These are phyloP conservation scores for Tephrocybe sp. DNA, from an alignment of 768 basidiomycete genomes.

Conservation along the genomic window DNA sequence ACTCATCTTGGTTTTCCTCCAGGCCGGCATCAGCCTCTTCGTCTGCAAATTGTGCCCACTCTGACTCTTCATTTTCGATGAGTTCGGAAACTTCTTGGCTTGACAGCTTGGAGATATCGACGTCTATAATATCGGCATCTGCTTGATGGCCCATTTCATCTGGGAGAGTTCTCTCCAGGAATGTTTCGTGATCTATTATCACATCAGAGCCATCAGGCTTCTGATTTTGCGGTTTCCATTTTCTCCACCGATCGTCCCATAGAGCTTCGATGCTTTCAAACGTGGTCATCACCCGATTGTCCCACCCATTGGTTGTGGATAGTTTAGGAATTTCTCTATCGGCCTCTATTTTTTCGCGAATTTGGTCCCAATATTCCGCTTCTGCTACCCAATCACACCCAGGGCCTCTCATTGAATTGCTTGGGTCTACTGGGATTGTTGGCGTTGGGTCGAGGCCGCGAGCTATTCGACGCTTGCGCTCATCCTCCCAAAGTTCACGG, in stretches of 20 bases:
- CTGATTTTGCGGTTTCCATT: constrained; percentile 51
- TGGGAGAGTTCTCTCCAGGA: too few relatives aligned
- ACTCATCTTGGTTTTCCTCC: constrained; percentile 29
- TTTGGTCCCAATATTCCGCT: constrained; percentile 73
- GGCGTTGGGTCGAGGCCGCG: constrained; percentile 75
- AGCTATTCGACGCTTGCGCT: constrained; percentile 68
- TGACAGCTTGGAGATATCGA: constrained; percentile 52
- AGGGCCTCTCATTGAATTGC: constrained; percentile 55
- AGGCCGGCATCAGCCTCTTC: constrained; percentile 13
- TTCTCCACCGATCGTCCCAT: constrained; percentile 66
- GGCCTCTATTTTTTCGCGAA: constrained; percentile 62
- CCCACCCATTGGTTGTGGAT: constrained; percentile 47
- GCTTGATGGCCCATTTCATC: constrained; percentile 10
- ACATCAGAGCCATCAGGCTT: background rate
- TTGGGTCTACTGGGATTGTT: constrained; percentile 68
- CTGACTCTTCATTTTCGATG: constrained; percentile 32
- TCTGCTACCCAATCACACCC: constrained; percentile 72
- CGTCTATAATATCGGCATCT: constrained; percentile 34
- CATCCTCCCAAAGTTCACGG: constrained; percentile 95
- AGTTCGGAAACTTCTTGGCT: constrained; percentile 46
- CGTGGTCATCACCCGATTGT: constrained; percentile 77
- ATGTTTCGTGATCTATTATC: too few relatives aligned
- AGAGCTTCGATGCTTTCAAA: constrained; percentile 90
- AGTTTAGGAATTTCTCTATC: constrained; percentile 21
- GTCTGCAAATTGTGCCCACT: constrained; percentile 25